Percentiles rank a stretch among this genome's conserved stretches.
phyloP scores from a whole-genome alignment of 2,329 filamentous ascomycete species.

The Byssothecium circinans region DNA sequence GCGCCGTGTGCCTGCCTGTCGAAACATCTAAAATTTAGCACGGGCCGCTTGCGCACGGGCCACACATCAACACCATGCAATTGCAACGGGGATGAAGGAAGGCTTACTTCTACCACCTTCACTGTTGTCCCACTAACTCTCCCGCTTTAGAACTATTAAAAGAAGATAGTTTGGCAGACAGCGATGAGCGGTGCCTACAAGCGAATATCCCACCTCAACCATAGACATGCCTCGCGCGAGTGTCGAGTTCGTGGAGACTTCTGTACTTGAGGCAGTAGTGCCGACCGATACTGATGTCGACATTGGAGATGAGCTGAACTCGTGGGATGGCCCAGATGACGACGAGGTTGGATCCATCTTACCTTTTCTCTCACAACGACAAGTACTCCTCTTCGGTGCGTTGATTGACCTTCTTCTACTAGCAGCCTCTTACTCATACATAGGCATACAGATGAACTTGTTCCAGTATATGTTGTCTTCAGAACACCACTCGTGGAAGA shows the following conservation, averaged over 20 bases:
- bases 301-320: slow-evolving; percentile 44
- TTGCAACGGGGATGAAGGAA: too few relatives aligned
- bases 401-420: slow-evolving; percentile 36
- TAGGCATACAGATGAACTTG: slow-evolving; percentile 68
- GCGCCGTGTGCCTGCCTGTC: background rate
- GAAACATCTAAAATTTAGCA: background rate
- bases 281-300: slow-evolving; percentile 41
- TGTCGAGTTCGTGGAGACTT: slow-evolving; percentile 43
- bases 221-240: slow-evolving; percentile 28
- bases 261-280: slow-evolving; percentile 43
- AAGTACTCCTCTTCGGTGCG: slow-evolving; percentile 73
- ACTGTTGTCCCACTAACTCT: background rate
- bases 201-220: slow-evolving; percentile 8
- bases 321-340: slow-evolving; percentile 50
- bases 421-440: slow-evolving; percentile 53
- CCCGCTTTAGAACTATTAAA: too few relatives aligned
- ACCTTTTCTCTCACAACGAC: slow-evolving; percentile 62
- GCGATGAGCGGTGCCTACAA: background rate
- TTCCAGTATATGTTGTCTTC: slow-evolving; percentile 69
- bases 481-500: slow-evolving; percentile 64
- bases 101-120: too few relatives aligned
- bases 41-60: background rate
- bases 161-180: too few relatives aligned
- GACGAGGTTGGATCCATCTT: slow-evolving; percentile 51
- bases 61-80: too few relatives aligned